Evolutionary conservation across 192 early-diverging fungal species (phyloP).

Genomic region (Gryganskiella cystojenkinii): DNA sequence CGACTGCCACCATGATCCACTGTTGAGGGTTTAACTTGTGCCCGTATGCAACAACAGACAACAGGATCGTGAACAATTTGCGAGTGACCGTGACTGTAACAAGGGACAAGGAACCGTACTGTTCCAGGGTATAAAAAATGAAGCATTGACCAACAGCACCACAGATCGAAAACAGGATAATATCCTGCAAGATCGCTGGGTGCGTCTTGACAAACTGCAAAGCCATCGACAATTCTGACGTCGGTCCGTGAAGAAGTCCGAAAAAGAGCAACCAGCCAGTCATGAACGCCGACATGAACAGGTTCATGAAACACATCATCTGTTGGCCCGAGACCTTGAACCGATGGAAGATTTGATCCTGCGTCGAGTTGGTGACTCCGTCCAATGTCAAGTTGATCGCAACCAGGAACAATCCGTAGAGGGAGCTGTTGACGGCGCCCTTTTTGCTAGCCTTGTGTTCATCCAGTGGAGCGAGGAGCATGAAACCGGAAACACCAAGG

Average conservation of each 20-base stretch:
- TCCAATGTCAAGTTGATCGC: constrained; percentile 89
- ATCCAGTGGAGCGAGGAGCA: constrained; percentile 79
- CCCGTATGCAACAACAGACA: constrained; percentile 90
- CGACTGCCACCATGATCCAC: constrained; percentile 86
- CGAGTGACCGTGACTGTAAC: constrained; percentile 97
- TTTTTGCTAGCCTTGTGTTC: constrained; percentile 51
- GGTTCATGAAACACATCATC: constrained; percentile 99
- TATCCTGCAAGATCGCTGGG: constrained; percentile 84
- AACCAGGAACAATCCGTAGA: constrained; percentile 87
- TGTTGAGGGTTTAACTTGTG: constrained; percentile 83
- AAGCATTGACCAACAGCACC: constrained; percentile 98
- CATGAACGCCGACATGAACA: constrained; percentile 81
- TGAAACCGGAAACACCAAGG: constrained; percentile 91
- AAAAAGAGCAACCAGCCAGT: constrained; percentile 74
- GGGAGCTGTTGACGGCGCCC: constrained; percentile 65
- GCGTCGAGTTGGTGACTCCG: constrained; percentile 95
- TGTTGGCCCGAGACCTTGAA: constrained; percentile 87
- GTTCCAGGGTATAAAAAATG: constrained; percentile 94
- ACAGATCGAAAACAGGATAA: constrained; percentile 89
- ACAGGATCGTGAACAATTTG: constrained; percentile 95
- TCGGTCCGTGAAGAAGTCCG: constrained; percentile 67
- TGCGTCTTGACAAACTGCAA: constrained; percentile 78
- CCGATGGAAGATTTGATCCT: constrained; percentile 92
- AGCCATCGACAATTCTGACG: constrained; percentile 79
- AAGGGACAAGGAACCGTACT: constrained; percentile 88